Evolutionary conservation across 805 yeast genomes (phyloP), one percentile per base, ranked within the genome.

Genomic region (Saccharomycopsis babjevae): DNA sequence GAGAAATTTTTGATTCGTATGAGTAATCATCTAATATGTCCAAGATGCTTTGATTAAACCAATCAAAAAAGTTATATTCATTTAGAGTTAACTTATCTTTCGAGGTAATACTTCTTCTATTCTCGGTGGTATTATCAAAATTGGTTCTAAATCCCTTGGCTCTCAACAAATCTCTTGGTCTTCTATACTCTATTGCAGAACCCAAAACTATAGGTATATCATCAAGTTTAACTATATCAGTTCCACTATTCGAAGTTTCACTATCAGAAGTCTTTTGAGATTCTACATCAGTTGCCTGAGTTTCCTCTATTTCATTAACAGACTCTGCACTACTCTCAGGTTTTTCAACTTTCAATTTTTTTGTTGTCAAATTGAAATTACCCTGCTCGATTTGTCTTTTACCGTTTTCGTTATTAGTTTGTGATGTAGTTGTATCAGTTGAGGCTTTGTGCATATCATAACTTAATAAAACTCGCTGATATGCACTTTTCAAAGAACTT

Each of bases 401-500:
- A 10, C 59, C 63, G 30, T 60, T 54, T 6, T 40, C 62, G 20
- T 60, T 50, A 7, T 40, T 16, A 13, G 36, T 18, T 20, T 60
- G 54, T n/a, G 28, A 34, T 15, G 15, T 20, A n/a, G 3, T 22
- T 20, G 36, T 16, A n/a, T 54, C 43, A 15, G 30, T 32, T 39
- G 15, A 11, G 18, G 42, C 55, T n/a, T 61, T 54, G 39, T 61
- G 63, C 16, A 50, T 42, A 57, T 75, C 75, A 62, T 70, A 73
- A 0, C 70, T 69, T 25, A 65, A 62, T 36, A 82, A 64, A 18
- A 79, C 73, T 62, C 79, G 77, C 62, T 77, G 76, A 67, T 85
- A 85, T 0, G 87, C 81, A 1, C 82, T 71, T 67, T 85, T 82
- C 63, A 88, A 73, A 1, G 90, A 80, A 16, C 90, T 80, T 15